These are phyloP conservation scores for Globisporangium perplexum DNA, from an alignment of 352 stramenopile species.

Conservation along the genomic window DNA sequence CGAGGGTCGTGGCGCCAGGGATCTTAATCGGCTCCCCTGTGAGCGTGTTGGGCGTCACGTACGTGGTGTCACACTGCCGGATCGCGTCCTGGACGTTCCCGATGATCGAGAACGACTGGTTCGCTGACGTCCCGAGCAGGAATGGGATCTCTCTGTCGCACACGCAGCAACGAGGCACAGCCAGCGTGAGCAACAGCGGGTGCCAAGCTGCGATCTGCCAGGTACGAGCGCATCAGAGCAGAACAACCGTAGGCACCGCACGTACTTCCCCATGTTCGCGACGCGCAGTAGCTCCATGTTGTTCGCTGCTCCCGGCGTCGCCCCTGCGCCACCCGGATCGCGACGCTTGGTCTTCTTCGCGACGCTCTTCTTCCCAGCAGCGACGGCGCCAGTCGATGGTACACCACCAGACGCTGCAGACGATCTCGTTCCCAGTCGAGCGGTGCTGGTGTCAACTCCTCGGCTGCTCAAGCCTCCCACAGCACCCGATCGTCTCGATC, in stretches of 20 bases:
- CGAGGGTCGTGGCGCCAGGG: neutral
- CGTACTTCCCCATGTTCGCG: conserved; percentile 67
- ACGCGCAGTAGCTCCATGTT: conserved; percentile 57
- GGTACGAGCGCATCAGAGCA: neutral
- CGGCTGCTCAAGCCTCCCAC: neutral
- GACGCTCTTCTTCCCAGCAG: conserved; percentile 5
- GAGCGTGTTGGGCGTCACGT: conserved; percentile 25
- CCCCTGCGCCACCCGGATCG: conserved; percentile 1
- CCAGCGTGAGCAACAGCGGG: neutral
- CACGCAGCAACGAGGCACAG: neutral
- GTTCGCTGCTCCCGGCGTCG: conserved; percentile 14
- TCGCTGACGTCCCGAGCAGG: conserved; percentile 46
- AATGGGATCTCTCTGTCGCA: conserved; percentile 54
- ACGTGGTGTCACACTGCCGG: conserved; percentile 58
- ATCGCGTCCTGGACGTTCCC: conserved; percentile 70
- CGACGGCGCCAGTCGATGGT: neutral
- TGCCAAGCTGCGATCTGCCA: neutral
- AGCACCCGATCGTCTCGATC: neutral
- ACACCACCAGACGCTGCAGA: neutral
- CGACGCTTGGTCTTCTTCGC: conserved; percentile 1
- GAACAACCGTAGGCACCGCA: neutral
- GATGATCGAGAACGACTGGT: conserved; percentile 65
- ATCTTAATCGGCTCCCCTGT: conserved; percentile 6
- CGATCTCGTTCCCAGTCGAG: conserved; percentile 6
- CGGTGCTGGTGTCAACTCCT: neutral